Percentiles rank a stretch among this genome's conserved stretches.
phyloP scores from a whole-genome alignment of 176 grass and related monocot genomes.

The Oropetium thomaeum region DNA sequence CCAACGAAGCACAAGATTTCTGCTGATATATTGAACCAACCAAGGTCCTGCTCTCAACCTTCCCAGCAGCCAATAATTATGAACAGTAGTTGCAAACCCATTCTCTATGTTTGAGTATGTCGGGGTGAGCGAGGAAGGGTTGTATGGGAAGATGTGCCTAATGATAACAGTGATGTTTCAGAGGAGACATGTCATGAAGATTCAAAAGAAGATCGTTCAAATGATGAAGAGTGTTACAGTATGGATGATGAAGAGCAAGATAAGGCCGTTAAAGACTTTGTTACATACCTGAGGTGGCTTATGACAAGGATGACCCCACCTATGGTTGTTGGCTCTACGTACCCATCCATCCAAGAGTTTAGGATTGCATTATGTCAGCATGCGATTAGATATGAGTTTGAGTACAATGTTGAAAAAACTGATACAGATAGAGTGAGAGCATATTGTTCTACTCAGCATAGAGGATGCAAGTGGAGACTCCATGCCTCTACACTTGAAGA shows the following conservation, averaged over 20 bases:
- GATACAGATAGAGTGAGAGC: background rate
- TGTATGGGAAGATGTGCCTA: background rate
- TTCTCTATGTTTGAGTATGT: background rate
- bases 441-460: background rate
- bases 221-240: too few relatives aligned
- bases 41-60: background rate
- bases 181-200: too few relatives aligned
- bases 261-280: background rate
- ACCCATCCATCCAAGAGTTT: background rate
- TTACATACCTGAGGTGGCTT: background rate
- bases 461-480: background rate
- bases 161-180: background rate
- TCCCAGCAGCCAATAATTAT: accelerated
- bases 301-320: background rate
- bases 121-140: background rate
- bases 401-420: background rate
- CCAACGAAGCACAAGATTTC: too few relatives aligned
- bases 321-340: background rate
- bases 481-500: background rate
- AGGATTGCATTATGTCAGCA: background rate
- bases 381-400: background rate
- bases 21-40: too few relatives aligned
- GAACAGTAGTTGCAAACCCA: background rate
- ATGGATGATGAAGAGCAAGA: too few relatives aligned
- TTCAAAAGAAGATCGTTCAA: background rate